These are phyloP conservation scores for Drosera capensis DNA, from an alignment of 148 eudicot genomes.

Conservation along the genomic window DNA sequence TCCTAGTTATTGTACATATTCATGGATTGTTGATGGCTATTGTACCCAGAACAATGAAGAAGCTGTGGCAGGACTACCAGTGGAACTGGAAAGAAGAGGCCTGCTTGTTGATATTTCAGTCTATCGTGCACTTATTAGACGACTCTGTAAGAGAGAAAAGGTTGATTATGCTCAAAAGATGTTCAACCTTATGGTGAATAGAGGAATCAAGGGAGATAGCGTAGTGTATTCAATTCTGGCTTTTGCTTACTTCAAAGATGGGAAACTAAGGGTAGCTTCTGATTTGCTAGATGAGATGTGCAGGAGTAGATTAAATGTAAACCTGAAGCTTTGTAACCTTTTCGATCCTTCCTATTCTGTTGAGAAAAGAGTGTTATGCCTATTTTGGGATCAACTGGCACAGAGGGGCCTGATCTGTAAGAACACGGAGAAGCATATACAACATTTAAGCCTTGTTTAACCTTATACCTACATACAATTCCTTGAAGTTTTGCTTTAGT, in stretches of 20 bases:
- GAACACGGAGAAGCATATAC: constrained; percentile 19
- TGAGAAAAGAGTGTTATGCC: constrained; percentile 23
- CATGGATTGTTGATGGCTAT: constrained; percentile 76
- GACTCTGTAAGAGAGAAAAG: constrained; percentile 62
- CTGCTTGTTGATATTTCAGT: constrained; percentile 42
- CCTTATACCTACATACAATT: too few relatives aligned
- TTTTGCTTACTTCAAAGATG: constrained; percentile 46
- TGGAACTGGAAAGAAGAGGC: constrained; percentile 44
- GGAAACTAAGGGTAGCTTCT: constrained; percentile 27
- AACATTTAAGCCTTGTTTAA: constrained; percentile 1
- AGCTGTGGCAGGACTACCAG: constrained; percentile 32
- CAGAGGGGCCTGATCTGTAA: constrained; percentile 61
- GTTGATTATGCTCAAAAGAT: constrained; percentile 47
- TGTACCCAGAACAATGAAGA: constrained; percentile 45
- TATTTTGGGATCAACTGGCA: constrained; percentile 53
- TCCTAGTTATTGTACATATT: constrained; percentile 56
- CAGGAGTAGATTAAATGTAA: constrained; percentile 49
- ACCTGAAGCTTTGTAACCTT: constrained; percentile 40
- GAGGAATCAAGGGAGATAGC: constrained; percentile 68
- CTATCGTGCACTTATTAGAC: constrained; percentile 67
- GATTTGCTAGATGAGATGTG: constrained; percentile 71
- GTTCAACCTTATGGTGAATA: constrained; percentile 37
- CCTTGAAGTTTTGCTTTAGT: too few relatives aligned
- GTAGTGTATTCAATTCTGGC: constrained; percentile 56
- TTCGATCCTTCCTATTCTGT: constrained; percentile 46